Percentiles rank a stretch among this genome's conserved stretches.
Evolutionary conservation across 306 rosid genomes (phyloP).

Genomic region (Vigna angularis): DNA sequence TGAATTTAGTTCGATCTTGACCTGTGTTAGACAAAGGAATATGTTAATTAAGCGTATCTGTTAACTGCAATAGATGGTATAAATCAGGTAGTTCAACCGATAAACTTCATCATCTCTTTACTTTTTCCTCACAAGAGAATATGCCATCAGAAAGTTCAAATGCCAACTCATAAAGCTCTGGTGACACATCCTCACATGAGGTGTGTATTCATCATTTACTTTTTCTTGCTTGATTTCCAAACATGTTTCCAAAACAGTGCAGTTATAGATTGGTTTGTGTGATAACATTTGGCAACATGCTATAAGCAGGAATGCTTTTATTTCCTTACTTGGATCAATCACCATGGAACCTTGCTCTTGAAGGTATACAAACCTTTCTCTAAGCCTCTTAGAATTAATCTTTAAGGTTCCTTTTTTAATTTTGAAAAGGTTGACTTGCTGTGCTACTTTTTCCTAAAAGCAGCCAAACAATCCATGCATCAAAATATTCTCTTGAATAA

Average conservation of each 20-base stretch:
- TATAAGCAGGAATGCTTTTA: slow-evolving; percentile 2
- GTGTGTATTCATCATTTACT: slow-evolving; percentile 1
- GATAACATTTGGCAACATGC: neutral
- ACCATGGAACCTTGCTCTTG: slow-evolving; percentile 37
- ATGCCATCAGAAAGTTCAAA: slow-evolving; percentile 52
- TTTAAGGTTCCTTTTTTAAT: neutral
- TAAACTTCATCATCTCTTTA: slow-evolving; percentile 16
- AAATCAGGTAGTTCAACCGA: neutral
- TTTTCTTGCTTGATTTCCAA: neutral
- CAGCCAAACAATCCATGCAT: slow-evolving; percentile 42
- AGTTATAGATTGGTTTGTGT: neutral
- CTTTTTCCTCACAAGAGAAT: slow-evolving; percentile 8
- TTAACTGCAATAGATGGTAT: slow-evolving; percentile 7
- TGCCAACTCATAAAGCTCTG: slow-evolving; percentile 61
- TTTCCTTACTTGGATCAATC: slow-evolving; percentile 14
- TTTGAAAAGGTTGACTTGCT: slow-evolving; percentile 29
- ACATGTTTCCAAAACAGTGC: neutral
- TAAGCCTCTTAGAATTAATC: slow-evolving; percentile 38
- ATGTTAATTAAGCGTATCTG: neutral
- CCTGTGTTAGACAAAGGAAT: slow-evolving; percentile 8
- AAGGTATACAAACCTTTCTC: slow-evolving; percentile 26
- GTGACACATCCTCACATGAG: slow-evolving; percentile 45
- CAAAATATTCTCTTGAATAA: slow-evolving; percentile 35
- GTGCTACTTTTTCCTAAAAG: slow-evolving; percentile 35
- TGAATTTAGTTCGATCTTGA: neutral